These are phyloP conservation scores for Lasiodiplodia citricola DNA, from an alignment of 2,329 filamentous ascomycete species.

Conservation along the genomic window DNA sequence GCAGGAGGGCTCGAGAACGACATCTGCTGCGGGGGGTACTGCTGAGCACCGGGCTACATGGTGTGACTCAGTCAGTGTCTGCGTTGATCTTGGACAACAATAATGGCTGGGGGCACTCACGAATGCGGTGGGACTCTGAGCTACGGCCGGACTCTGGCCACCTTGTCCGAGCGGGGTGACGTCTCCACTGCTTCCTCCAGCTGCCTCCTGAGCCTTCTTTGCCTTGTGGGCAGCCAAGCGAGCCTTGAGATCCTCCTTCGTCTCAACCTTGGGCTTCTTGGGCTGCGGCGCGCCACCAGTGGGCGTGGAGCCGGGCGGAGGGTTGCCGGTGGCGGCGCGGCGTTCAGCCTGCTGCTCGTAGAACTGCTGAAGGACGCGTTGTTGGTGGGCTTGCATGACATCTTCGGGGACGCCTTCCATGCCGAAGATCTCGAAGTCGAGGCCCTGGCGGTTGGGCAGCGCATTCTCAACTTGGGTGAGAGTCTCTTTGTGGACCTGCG, in stretches of 20 bases:
- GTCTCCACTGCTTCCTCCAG: slow-evolving; percentile 47
- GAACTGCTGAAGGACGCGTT: slow-evolving; percentile 83
- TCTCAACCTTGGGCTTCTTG: slow-evolving; percentile 71
- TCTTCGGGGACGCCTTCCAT: slow-evolving; percentile 97
- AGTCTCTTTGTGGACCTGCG: slow-evolving; percentile 96
- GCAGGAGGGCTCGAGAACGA: slow-evolving; percentile 42
- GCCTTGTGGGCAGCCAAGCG: slow-evolving; percentile 78
- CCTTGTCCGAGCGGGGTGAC: slow-evolving; percentile 56
- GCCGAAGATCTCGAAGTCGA: slow-evolving; percentile 95
- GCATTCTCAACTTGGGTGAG: slow-evolving; percentile 90
- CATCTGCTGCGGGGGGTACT: slow-evolving; percentile 26
- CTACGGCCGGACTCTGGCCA: slow-evolving; percentile 58
- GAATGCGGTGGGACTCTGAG: slow-evolving; percentile 60
- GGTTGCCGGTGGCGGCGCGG: slow-evolving; percentile 82
- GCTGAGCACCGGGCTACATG: slow-evolving; percentile 15
- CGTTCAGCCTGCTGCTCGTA: slow-evolving; percentile 85
- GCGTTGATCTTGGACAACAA: not conserved
- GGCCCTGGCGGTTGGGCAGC: slow-evolving; percentile 79
- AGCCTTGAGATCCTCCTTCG: slow-evolving; percentile 77
- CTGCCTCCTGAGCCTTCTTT: slow-evolving; percentile 66
- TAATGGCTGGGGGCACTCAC: slow-evolving; percentile 54
- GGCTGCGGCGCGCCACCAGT: slow-evolving; percentile 55
- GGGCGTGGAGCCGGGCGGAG: slow-evolving; percentile 58
- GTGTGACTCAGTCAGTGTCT: not conserved
- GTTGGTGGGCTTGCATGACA: slow-evolving; percentile 79